Evolutionary conservation across 2,329 filamentous ascomycete species (phyloP), one percentile per base, ranked within the genome.

Genomic region (Calonectria naviculata): DNA sequence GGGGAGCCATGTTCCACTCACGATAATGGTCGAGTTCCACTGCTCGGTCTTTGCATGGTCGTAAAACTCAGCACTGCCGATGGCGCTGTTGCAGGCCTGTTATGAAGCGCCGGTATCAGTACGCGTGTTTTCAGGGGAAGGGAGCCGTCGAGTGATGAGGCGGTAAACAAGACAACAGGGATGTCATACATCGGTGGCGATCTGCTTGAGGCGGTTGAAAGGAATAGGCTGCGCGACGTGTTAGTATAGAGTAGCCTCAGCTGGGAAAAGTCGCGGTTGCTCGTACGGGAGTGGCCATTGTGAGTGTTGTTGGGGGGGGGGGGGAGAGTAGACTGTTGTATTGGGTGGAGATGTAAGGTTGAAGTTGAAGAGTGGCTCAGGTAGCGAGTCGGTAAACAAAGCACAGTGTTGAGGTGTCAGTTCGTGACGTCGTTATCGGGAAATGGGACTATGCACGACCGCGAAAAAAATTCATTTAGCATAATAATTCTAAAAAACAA

Each of bases 21-120:
- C 95, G 84, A 98, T 98, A 84, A 99, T 98, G 75, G 89, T 87
- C 38, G 93, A 93, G 87, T 98, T 98, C 96, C 96, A 98, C 78
- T 91, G 86, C 81, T 93, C 91, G 41, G 96, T 97, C 81, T 93
- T 93, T 67, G 91, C 85, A 84, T 98, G 97, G 75, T 97, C 93
- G 86, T 99, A 99, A 85, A 89, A 92, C 73, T 94, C 91, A 71
- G 92, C 91, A 74, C 85, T 89, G 73, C 91, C 91, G 78, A 98
- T 90, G 71, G 94, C 93, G 76, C 88, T 89, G 80, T 94, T 91
- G 88, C 95, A 98, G 77, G 95, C 95, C 95, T 98, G 68, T 54
- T 46, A 42, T 41, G 52, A 54, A 73, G 44, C 26, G 56, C 42
- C 36, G 41, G 41, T 28, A 49, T 77, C 61, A 75, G 71, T 65